Conservation (phyloP, 2,329 filamentous ascomycete species). For the Aureobasidium sp. region DNA sequence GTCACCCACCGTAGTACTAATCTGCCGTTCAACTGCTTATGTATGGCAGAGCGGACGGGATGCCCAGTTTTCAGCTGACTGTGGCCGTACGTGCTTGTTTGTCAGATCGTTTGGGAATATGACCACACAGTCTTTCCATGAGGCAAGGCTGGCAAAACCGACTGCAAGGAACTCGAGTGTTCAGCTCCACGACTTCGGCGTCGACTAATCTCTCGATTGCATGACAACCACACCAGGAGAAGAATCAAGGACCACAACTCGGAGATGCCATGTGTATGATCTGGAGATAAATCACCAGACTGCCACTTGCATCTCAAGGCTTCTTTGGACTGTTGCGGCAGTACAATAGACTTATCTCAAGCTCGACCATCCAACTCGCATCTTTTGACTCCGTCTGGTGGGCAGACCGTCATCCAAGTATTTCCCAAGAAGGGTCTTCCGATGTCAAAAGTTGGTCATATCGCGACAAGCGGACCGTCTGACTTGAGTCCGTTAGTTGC, state of each 20-base stretch:
- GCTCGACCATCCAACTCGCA: neutral
- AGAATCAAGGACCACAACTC: neutral
- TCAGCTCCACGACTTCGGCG: neutral
- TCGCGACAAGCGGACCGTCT: neutral
- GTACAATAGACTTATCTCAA: constrained; percentile 7
- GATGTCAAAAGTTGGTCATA: neutral
- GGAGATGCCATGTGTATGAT: neutral
- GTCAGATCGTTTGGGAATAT: neutral
- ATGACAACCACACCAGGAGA: neutral
- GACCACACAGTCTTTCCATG: no score
- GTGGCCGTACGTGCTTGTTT: neutral
- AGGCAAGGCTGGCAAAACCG: neutral
- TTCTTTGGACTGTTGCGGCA: constrained; percentile 7
- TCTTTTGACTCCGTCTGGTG: constrained; percentile 6
- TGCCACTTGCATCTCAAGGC: neutral
- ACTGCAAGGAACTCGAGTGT: neutral
- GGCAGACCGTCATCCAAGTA: neutral
- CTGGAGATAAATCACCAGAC: neutral
- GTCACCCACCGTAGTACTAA: neutral
- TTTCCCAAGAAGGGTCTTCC: neutral
- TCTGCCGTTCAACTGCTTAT: neutral
- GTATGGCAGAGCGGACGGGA: neutral
- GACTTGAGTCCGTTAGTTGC: constrained; percentile 10
- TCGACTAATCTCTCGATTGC: neutral
- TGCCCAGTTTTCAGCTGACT: constrained; percentile 1